phyloP scores from a whole-genome alignment of 495 filamentous ascomycete genomes.

The Penicillium goetzii region DNA sequence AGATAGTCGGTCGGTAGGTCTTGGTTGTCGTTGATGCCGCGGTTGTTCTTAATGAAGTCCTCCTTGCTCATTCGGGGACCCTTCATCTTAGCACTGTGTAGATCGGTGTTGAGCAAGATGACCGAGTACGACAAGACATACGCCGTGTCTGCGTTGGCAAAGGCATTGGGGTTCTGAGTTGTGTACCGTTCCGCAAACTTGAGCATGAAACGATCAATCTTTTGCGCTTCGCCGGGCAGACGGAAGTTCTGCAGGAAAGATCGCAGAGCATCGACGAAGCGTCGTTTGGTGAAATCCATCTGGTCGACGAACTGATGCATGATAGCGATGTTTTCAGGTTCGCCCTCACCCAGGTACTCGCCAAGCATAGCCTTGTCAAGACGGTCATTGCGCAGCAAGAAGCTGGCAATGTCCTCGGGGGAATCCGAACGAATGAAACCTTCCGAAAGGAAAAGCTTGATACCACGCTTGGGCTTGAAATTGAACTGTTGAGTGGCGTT shows the following conservation, averaged over 20 bases:
- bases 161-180: slow-evolving; percentile 92
- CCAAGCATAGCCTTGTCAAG: slow-evolving; percentile 91
- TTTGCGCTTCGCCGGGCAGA: slow-evolving; percentile 94
- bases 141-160: slow-evolving; percentile 96
- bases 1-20: slow-evolving; percentile 95
- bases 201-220: slow-evolving; percentile 99
- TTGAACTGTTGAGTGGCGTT: slow-evolving; percentile 94
- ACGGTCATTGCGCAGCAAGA: slow-evolving; percentile 72
- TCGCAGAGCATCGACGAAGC: slow-evolving; percentile 90
- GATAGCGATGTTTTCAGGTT: slow-evolving; percentile 86
- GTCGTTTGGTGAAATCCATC: slow-evolving; percentile 93
- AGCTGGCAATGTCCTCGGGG: slow-evolving; percentile 82
- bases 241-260: slow-evolving; percentile 94
- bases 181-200: slow-evolving; percentile 98
- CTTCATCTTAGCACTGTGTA: slow-evolving; percentile 87
- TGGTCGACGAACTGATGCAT: slow-evolving; percentile 98
- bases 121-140: slow-evolving; percentile 96
- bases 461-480: slow-evolving; percentile 93
- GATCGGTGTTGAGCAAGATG: slow-evolving; percentile 95
- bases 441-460: slow-evolving; percentile 79
- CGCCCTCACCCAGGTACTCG: slow-evolving; percentile 93
- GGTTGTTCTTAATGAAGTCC: slow-evolving; percentile 98
- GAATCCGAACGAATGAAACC: slow-evolving; percentile 80
- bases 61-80: slow-evolving; percentile 85
- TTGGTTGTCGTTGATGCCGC: slow-evolving; percentile 96